phyloP scores from a whole-genome alignment of 2,329 filamentous ascomycete genomes.

The Aspergillus phoenicis region DNA sequence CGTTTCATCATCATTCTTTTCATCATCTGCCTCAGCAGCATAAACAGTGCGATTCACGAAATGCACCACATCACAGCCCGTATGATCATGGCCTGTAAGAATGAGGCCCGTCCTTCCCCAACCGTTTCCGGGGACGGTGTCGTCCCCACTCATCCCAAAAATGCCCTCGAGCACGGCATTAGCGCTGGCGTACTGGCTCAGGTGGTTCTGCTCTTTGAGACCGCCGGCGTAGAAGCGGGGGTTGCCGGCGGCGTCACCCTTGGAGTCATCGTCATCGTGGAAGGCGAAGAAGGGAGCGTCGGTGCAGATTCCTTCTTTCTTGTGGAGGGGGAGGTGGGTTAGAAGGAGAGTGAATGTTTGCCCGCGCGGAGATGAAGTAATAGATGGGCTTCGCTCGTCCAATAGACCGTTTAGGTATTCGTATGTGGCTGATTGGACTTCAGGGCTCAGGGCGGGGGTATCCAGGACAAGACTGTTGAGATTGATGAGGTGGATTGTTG shows the following conservation, averaged over 20 bases:
- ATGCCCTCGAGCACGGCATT: conserved; percentile 80
- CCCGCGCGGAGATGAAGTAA: conserved; percentile 42
- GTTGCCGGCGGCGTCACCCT: conserved; percentile 56
- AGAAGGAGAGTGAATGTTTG: conserved; percentile 78
- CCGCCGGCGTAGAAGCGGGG: conserved; percentile 44
- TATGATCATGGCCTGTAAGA: conserved; percentile 92
- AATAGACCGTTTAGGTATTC: conserved; percentile 66
- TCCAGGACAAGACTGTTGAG: conserved; percentile 95
- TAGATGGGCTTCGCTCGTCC: conserved; percentile 58
- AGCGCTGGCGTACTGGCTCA: conserved; percentile 69
- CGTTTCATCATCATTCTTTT: conserved; percentile 19
- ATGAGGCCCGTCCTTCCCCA: conserved; percentile 74
- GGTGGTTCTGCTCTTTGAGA: conserved; percentile 86
- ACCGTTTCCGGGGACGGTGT: conserved; percentile 61
- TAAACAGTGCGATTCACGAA: conserved; percentile 65
- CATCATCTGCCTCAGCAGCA: conserved; percentile 5
- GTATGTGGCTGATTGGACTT: conserved; percentile 76
- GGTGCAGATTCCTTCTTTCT: conserved; percentile 76
- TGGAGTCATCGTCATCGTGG: conserved; percentile 63
- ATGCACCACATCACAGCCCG: conserved; percentile 88
- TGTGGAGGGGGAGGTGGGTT: conserved; percentile 90
- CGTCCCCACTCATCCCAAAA: conserved; percentile 72
- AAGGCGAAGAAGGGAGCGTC: conserved; percentile 84
- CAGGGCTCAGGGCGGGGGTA: conserved; percentile 68
- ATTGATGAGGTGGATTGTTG: conserved; percentile 78